Conservation (phyloP, 768 basidiomycete genomes). For the Piloderma croceum region DNA sequence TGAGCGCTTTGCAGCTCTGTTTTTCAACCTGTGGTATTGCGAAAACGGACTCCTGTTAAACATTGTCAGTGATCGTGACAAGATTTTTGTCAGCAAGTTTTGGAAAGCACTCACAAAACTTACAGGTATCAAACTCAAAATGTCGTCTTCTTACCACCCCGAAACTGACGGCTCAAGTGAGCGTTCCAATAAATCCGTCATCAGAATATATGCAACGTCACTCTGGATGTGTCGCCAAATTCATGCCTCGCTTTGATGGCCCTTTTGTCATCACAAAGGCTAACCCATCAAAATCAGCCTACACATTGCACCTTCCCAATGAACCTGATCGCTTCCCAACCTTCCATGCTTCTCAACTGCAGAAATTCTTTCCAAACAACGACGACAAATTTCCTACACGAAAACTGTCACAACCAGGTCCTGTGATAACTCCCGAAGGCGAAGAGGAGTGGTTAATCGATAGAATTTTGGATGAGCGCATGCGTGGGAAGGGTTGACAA, state of each 20-base stretch:
- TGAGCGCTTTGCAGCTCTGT: constrained; percentile 17
- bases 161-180: no score
- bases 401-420: no score
- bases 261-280: constrained; percentile 18
- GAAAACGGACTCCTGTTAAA: no score
- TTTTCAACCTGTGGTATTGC: no score
- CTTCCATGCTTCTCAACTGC: constrained; percentile 32
- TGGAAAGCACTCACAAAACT: constrained; percentile 20
- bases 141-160: constrained; percentile 32
- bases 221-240: constrained; percentile 32
- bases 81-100: constrained; percentile 27
- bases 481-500: no score
- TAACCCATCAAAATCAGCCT: constrained; percentile 12
- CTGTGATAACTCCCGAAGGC: no score
- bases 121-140: constrained; percentile 23
- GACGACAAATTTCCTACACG: constrained; percentile 30
- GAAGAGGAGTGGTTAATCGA: no score
- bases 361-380: constrained; percentile 30
- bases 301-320: constrained; percentile 20
- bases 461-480: no score
- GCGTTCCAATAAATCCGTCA: constrained; percentile 24
- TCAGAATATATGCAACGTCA: constrained; percentile 22
- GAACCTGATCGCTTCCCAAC: constrained; percentile 21
- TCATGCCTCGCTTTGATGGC: constrained; percentile 33
- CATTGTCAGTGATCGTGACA: no score